A percentile compares a stretch with the other conserved stretches of the same genome.
Conservation (phyloP, 495 filamentous ascomycete genomes). For the Aspergillus wentii region DNA sequence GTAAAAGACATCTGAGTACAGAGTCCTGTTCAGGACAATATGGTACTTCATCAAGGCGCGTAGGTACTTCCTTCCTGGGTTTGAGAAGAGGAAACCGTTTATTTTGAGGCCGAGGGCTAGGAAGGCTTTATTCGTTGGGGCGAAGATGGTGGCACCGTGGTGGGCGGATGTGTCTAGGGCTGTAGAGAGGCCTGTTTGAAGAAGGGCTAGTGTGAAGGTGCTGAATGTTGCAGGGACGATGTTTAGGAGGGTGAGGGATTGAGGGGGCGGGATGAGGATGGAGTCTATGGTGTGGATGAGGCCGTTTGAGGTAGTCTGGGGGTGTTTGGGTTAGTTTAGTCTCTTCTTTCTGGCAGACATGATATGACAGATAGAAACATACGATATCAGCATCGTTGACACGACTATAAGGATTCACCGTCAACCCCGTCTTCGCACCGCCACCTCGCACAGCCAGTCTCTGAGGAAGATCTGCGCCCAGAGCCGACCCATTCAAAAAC, state of each 20-base stretch:
- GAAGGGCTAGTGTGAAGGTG: constrained; percentile 67
- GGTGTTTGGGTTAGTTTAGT: constrained; percentile 7
- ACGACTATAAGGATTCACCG: constrained; percentile 68
- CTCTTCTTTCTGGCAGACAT: neutral
- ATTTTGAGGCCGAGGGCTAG: constrained; percentile 58
- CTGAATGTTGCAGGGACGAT: constrained; percentile 68
- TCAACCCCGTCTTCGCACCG: constrained; percentile 53
- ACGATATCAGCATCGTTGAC: constrained; percentile 65
- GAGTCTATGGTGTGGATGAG: constrained; percentile 71
- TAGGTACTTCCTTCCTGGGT: constrained; percentile 64
- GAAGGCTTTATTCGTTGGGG: constrained; percentile 74
- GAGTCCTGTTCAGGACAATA: constrained; percentile 63
- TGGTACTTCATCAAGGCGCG: constrained; percentile 73
- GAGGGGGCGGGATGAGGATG: constrained; percentile 70
- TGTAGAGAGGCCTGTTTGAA: constrained; percentile 59
- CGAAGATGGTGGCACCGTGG: constrained; percentile 64
- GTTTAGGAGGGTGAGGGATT: constrained; percentile 52
- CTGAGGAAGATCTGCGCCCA: constrained; percentile 59
- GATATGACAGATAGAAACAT: constrained; percentile 7
- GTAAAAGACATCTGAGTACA: constrained; percentile 69
- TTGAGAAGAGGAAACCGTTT: constrained; percentile 75
- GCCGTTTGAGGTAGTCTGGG: constrained; percentile 66
- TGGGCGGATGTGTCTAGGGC: constrained; percentile 35
- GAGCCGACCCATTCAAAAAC: constrained; percentile 43
- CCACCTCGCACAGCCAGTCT: constrained; percentile 57